A percentile compares a stretch with the other conserved stretches of the same genome.
Evolutionary conservation across 495 filamentous ascomycete genomes (phyloP).

Genomic region (Hyaloscypha variabilis): DNA sequence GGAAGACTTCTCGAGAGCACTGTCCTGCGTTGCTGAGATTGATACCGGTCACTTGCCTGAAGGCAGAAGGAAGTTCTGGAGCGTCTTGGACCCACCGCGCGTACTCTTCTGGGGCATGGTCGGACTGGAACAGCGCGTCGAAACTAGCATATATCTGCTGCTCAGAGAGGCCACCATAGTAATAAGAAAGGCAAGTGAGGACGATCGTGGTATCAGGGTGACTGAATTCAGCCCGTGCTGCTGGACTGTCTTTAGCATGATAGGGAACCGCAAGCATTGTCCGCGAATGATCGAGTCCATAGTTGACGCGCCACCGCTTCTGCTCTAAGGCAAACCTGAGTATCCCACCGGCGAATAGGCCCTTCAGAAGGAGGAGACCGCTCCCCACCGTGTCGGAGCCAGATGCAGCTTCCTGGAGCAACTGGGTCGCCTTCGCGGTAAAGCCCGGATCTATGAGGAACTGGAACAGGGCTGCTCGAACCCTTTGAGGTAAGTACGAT

Average conservation of each 20-base stretch:
- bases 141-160: slow-evolving; percentile 55
- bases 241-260: slow-evolving; percentile 66
- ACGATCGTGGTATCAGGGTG: slow-evolving; percentile 72
- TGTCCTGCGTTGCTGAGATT: slow-evolving; percentile 57
- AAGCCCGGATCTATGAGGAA: slow-evolving; percentile 47
- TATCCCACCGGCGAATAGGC: slow-evolving; percentile 60
- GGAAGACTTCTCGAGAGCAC: slow-evolving; percentile 49
- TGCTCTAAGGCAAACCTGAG: slow-evolving; percentile 55
- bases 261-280: slow-evolving; percentile 71
- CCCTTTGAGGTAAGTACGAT: slow-evolving; percentile 36
- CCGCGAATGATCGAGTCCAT: slow-evolving; percentile 55
- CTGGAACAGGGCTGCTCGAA: slow-evolving; percentile 40
- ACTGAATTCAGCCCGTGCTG: slow-evolving; percentile 68
- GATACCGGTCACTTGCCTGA: slow-evolving; percentile 54
- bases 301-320: slow-evolving; percentile 71
- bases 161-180: slow-evolving; percentile 62
- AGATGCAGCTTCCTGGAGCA: slow-evolving; percentile 35
- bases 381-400: slow-evolving; percentile 35
- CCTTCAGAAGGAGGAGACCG: slow-evolving; percentile 57
- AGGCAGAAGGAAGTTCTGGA: slow-evolving; percentile 36
- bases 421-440: slow-evolving; percentile 32
- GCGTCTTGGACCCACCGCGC: slow-evolving; percentile 50
- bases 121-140: slow-evolving; percentile 50
- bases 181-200: slow-evolving; percentile 70
- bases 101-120: slow-evolving; percentile 60